Evolutionary conservation across 2,329 filamentous ascomycete species (phyloP), one percentile per base, ranked within the genome.

Genomic region (Gliomastix tumulicola): DNA sequence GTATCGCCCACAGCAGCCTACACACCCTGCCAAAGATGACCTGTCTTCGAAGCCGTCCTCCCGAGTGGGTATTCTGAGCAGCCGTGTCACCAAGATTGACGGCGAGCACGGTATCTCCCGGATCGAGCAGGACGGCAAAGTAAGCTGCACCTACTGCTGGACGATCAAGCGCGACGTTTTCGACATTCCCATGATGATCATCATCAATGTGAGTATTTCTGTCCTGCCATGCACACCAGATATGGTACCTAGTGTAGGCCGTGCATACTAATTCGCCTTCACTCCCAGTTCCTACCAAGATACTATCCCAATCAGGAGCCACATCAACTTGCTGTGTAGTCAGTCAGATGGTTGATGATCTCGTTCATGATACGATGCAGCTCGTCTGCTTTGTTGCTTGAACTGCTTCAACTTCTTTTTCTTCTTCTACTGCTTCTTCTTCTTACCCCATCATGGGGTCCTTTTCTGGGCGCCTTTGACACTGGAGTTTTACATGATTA

Each of bases 121-220:
- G 52, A 74, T 95, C 12, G 87, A 86, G 53, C 84, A 79, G 55
- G 88, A 94, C 52, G 90, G 89, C 37, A 89, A 92, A 62, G 84
- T 97, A 39, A 86, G 94, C 56, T 96, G 89, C 66, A 88, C 85
- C 51, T 95, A 94, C 63, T 94, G 87, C 66, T 97, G 90, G 89
- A 90, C 87, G 44, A 89, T 97, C 44, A 95, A 95, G 66, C 75
- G 90, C 44, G 92, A 98, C 60, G 87, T 92, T 28, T 97, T 97
- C 65, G 90, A 97, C 65, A 95, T 97, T 60, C 92, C 92, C 17
- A 95, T 96, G 88, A 72, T 97, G 66, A 94, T 97, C 60, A 86
- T 96, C 54, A 90, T 97, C 69, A 96, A 96, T 66, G 92, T 96
- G 60, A 82, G 89, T 82, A 11, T 34, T 21, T 25, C 20, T 28